These are phyloP conservation scores for Breviolum minutum DNA, from an alignment of 73 alveolate species.

Conservation along the genomic window DNA sequence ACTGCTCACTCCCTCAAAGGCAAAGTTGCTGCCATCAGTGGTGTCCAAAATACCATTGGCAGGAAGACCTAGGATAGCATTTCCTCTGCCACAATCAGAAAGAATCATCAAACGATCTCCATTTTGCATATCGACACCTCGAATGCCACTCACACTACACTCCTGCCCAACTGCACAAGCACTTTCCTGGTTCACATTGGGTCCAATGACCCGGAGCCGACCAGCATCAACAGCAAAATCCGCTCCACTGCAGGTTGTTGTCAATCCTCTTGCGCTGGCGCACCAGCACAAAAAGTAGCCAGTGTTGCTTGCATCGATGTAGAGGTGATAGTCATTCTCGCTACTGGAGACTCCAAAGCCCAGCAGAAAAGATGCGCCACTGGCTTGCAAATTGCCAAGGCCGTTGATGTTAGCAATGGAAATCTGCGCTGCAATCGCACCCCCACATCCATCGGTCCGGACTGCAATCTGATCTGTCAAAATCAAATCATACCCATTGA, in stretches of 20 bases:
- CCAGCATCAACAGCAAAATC: conserved; percentile 51
- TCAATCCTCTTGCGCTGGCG: conserved; percentile 25
- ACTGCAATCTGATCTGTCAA: conserved; percentile 14
- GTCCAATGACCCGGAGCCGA: conserved; percentile 62
- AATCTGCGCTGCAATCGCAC: not conserved
- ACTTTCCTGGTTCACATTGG: conserved; percentile 57
- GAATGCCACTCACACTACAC: conserved; percentile 58
- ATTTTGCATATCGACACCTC: conserved; percentile 52
- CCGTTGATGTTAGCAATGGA: not conserved
- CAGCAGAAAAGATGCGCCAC: not conserved
- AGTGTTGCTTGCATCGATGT: conserved; percentile 32
- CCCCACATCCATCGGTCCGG: conserved; percentile 32
- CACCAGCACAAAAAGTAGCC: conserved; percentile 83
- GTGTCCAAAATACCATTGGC: conserved; percentile 56
- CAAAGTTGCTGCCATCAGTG: conserved; percentile 44
- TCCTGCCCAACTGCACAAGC: conserved; percentile 67
- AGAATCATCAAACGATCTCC: conserved; percentile 85
- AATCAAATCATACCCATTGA: not conserved
- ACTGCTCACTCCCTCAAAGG: conserved; percentile 10
- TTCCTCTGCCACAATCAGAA: conserved; percentile 72
- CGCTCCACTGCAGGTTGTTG: conserved; percentile 20
- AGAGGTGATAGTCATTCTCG: not conserved
- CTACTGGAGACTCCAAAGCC: conserved; percentile 44
- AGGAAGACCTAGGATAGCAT: conserved; percentile 46
- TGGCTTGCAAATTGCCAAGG: not conserved